phyloP scores from a whole-genome alignment of 2,329 filamentous ascomycete species.

The Botrytis elliptica region DNA sequence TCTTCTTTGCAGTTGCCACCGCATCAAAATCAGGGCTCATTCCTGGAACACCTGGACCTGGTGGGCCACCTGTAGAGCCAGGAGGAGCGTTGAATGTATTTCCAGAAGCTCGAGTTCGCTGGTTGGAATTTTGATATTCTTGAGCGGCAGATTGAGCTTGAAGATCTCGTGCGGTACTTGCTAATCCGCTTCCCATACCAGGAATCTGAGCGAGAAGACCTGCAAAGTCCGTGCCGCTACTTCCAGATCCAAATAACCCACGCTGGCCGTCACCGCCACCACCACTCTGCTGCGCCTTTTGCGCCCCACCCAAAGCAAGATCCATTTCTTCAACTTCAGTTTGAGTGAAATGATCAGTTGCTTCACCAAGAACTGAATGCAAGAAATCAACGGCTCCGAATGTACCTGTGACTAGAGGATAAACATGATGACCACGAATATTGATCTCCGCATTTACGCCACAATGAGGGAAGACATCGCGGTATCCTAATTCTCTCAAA shows the following conservation, averaged over 20 bases:
- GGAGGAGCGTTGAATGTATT: slow-evolving; percentile 33
- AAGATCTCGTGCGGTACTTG: slow-evolving; percentile 63
- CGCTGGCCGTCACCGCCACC: slow-evolving; percentile 41
- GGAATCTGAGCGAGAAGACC: slow-evolving; percentile 75
- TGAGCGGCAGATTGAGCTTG: slow-evolving; percentile 61
- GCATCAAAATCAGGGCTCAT: slow-evolving; percentile 77
- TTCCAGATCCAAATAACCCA: slow-evolving; percentile 39
- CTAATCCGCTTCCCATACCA: slow-evolving; percentile 62
- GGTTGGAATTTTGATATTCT: slow-evolving; percentile 53
- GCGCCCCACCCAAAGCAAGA: slow-evolving; percentile 65
- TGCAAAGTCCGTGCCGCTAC: slow-evolving; percentile 59
- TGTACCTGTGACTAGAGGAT: slow-evolving; percentile 69
- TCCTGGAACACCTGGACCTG: slow-evolving; percentile 62
- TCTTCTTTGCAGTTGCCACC: slow-evolving; percentile 72
- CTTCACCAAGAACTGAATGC: slow-evolving; percentile 71
- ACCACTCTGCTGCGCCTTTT: slow-evolving; percentile 38
- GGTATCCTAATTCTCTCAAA: slow-evolving; percentile 68
- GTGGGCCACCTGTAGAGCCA: slow-evolving; percentile 42
- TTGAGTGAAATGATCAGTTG: slow-evolving; percentile 80
- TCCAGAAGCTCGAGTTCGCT: slow-evolving; percentile 40
- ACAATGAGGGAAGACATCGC: slow-evolving; percentile 70
- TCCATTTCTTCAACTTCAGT: slow-evolving; percentile 82
- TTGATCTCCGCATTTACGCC: slow-evolving; percentile 66
- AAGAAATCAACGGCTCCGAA: slow-evolving; percentile 84
- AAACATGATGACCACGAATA: slow-evolving; percentile 64